Conservation (phyloP, 257 asterid species). For the Lantana camara region DNA sequence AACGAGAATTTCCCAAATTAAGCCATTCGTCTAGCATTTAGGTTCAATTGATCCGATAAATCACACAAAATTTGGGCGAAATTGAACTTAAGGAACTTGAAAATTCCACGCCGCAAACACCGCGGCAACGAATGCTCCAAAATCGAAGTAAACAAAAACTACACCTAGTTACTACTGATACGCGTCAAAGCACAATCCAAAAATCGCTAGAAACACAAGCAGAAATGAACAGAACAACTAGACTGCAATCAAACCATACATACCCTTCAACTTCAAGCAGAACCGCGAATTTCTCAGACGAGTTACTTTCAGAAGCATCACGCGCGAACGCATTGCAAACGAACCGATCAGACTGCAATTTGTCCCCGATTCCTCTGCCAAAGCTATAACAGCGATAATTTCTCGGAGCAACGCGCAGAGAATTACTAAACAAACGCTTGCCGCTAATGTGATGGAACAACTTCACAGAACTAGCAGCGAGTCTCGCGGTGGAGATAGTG, state of each 20-base stretch:
- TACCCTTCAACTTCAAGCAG: constrained; percentile 97
- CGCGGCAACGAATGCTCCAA: constrained; percentile 7
- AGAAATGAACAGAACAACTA: background rate
- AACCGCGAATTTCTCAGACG: constrained; percentile 58
- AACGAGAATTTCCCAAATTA: background rate
- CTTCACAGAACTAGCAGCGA: constrained; percentile 27
- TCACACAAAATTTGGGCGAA: background rate
- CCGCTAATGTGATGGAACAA: constrained; percentile 20
- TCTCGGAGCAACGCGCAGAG: constrained; percentile 29
- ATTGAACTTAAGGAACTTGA: constrained; percentile 9
- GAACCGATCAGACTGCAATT: constrained; percentile 36
- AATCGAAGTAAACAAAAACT: background rate
- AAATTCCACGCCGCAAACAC: constrained; percentile 20
- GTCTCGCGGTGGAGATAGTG: constrained; percentile 16
- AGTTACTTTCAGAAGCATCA: constrained; percentile 29
- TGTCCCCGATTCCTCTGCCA: constrained; percentile 35
- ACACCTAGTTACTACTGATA: background rate
- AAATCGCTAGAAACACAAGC: background rate
- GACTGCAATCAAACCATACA: background rate
- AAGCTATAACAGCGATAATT: constrained; percentile 19
- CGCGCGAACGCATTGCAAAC: constrained; percentile 33
- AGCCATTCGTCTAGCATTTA: background rate
- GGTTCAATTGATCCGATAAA: background rate
- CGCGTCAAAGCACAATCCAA: background rate
- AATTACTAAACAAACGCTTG: constrained; percentile 25